Evolutionary conservation across 257 asterid species (phyloP), one percentile per base, ranked within the genome.

Genomic region (Solanum virginianum): DNA sequence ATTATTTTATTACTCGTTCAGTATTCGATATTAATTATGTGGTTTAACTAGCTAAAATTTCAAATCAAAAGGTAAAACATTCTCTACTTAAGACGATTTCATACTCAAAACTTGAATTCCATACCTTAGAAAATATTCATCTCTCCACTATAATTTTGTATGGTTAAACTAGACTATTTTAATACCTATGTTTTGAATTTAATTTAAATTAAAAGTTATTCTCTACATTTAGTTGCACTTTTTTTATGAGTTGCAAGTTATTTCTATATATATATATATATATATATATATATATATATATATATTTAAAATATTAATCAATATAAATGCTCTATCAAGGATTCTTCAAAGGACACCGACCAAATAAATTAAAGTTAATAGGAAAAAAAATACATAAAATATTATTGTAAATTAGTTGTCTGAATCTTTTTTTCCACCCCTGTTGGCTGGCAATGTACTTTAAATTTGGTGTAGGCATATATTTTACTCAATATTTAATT

Each of bases 11-110:
- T 63, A 24, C 6, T 63, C 4, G 0, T 26, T 53, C 6, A 17
- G 4, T 14, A 13, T 63, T 24, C 7, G 15, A 4, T 63, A 26
- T 13, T 14, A 0, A 0, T 14, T 26, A 0, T 1, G 0, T 8
- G 4, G 6, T 26, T 17, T 1, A 29, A 65, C 14, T 65, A 26
- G 29, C 13, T 26, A 26, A 63, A 65, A 2, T 13, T 2, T 29
- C 1, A 65, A 1, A 24, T 2, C 10, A 62, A 5, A 24, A 2
- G 13, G 0, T 62, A 62, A 62, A 24, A 5, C 0, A 12, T 18
- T 62, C 0, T 11, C 0, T 26, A 2, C 1, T 26, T 26, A 26
- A 65, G 6, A 3, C 3, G 6, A 26, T 3, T 26, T 26, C 16
- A 26, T 3, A 65, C 3, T 7, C 7, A 6, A 1, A 2, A 26